A percentile compares a stretch with the other conserved stretches of the same genome.
These are phyloP conservation scores for Paramecium pentaurelia DNA, from an alignment of 73 alveolate genomes.

Conservation along the genomic window DNA sequence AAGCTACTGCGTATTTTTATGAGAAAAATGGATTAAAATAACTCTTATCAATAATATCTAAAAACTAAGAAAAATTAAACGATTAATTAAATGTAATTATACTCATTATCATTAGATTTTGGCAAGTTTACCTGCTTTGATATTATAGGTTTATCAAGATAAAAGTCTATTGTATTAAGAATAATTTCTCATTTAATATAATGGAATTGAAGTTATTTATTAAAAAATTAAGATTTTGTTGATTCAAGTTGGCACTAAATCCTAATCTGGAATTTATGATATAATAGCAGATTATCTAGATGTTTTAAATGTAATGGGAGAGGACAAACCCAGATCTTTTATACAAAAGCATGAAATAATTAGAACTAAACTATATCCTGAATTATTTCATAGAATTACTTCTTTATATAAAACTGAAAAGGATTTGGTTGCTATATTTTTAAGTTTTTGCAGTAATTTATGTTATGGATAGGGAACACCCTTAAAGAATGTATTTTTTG, in stretches of 20 bases:
- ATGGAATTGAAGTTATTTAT: not conserved
- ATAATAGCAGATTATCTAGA: constrained; percentile 1
- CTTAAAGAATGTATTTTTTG: not conserved
- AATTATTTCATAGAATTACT: not conserved
- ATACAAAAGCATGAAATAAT: not conserved
- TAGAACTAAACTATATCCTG: not conserved
- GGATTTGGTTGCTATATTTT: not conserved
- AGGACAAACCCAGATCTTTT: not conserved
- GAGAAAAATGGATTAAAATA: constrained; percentile 62
- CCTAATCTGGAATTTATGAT: not conserved
- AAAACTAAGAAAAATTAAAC: not conserved
- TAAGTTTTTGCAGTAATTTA: constrained; percentile 29
- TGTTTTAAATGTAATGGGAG: not conserved
- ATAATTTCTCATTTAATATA: not conserved
- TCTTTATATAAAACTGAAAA: not conserved
- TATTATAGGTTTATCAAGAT: not conserved
- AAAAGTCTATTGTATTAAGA: not conserved
- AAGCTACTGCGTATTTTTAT: constrained; percentile 63
- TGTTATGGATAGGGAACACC: not conserved
- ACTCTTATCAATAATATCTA: not conserved
- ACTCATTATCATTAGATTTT: not conserved
- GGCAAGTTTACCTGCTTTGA: constrained; percentile 16
- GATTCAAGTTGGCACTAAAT: not conserved
- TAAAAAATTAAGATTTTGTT: not conserved
- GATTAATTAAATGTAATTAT: not conserved